phyloP scores from a whole-genome alignment of 1,284 basidiomycete species.

The Blastosporella zonata region DNA sequence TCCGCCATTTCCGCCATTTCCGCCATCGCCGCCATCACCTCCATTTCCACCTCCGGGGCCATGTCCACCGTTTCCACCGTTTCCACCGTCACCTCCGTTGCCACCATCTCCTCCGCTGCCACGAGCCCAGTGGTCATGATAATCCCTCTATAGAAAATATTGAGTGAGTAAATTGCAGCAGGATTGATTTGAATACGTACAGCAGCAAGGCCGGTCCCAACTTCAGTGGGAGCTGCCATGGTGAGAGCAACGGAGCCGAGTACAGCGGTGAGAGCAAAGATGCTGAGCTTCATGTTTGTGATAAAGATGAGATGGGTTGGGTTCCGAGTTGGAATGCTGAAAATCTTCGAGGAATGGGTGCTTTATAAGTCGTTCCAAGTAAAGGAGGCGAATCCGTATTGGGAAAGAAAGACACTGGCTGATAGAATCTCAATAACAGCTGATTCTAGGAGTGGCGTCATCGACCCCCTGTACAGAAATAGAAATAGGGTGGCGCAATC shows the following conservation, averaged over 20 bases:
- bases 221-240: conserved; percentile 2
- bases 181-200: neutral
- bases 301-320: neutral
- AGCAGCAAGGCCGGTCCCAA: neutral
- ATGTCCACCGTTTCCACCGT: neutral
- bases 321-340: neutral
- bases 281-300: conserved; percentile 6
- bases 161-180: neutral
- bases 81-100: neutral
- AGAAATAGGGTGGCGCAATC: neutral
- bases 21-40: neutral
- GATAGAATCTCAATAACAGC: neutral
- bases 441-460: neutral
- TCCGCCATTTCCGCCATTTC: neutral
- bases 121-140: neutral
- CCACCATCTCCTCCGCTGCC: neutral
- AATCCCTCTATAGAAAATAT: neutral
- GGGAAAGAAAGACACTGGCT: neutral
- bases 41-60: neutral
- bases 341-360: neutral
- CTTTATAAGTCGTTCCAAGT: neutral
- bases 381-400: neutral
- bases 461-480: neutral
- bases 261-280: conserved; percentile 4
- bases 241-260: conserved; percentile 2